Base-by-base conservation (phyloP, 768 basidiomycete species). In the Mycena albidolilacea region DNA sequence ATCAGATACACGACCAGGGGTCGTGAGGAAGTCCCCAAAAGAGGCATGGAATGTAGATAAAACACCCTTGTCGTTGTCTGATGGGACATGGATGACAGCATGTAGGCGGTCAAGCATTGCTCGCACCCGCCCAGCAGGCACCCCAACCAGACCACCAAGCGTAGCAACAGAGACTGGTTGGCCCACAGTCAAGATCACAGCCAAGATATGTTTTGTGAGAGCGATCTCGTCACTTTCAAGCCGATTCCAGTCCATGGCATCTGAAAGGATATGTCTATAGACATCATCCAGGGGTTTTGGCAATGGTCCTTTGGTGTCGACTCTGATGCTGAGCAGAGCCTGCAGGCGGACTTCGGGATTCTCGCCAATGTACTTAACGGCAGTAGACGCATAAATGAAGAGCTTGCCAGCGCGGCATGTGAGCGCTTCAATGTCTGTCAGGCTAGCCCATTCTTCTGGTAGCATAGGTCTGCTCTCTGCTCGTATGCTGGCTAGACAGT, bases 11-110 rank as follows among this genome's bases (percentile, higher is more conserved):
- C 60, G 30, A 59, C 59, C 59, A 60, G 39, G 21, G 59, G 59
- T 43, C 23, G 41, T 60, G 59, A 60, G 59, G 43, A 44, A 62
- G 43, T 62, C 61, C 41, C 43, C 61, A n/a, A 62, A 62, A 46
- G 61, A 62, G 61, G 61, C 61, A 62, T 62, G 61, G 61, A 62
- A 62, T 62, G 61, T 44, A 21, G 61, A 46, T 62, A 62, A 44
- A 46, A 46, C 61, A 62, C 61, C 61, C 60, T 61, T 41, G 15
- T 62, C 23, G 17, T 62, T 17, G 15, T 44, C 41, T 62, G 21
- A 43, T 21, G 61, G 61, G 44, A 62, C 61, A 62, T 62, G 44
- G 61, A 62, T 62, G 39, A 60, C 59, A 60, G 59, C 59, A 43
- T 60, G 59, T 43, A 60, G 59, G 41, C 39, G 59, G 59, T 44